phyloP scores from a whole-genome alignment of 2,329 filamentous ascomycete genomes.

The Eutypella sp. region DNA sequence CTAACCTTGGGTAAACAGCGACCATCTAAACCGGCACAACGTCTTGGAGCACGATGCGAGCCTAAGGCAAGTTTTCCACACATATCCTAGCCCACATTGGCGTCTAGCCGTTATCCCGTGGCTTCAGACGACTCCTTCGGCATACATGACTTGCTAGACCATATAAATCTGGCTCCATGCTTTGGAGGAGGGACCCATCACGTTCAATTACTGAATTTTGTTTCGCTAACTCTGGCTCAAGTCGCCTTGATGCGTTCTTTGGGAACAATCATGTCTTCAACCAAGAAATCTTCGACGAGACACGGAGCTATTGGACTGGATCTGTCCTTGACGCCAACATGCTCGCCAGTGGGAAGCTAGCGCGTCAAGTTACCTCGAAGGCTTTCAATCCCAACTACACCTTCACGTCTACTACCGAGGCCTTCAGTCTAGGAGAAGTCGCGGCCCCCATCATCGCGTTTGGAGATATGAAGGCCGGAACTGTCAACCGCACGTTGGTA shows the following conservation, averaged over 20 bases:
- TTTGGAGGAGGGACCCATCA: too few relatives aligned
- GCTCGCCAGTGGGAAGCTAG: conserved; percentile 41
- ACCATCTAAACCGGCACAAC: conserved; percentile 41
- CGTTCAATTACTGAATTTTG: too few relatives aligned
- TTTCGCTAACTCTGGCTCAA: too few relatives aligned
- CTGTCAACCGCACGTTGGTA: conserved; percentile 25
- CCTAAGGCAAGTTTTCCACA: too few relatives aligned
- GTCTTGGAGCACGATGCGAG: conserved; percentile 46
- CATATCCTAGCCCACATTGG: too few relatives aligned
- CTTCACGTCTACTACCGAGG: too few relatives aligned
- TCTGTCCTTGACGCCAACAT: conserved; percentile 34
- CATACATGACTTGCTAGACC: too few relatives aligned
- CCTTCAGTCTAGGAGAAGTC: conserved; percentile 37
- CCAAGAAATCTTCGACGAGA: conserved; percentile 42
- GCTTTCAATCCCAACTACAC: conserved; percentile 43
- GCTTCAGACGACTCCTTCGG: too few relatives aligned
- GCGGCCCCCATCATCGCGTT: conserved; percentile 35
- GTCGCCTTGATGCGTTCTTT: conserved; percentile 43
- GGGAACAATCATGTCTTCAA: conserved; percentile 51
- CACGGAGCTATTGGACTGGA: conserved; percentile 40
- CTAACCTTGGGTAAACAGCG: too few relatives aligned
- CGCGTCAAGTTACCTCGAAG: conserved; percentile 38
- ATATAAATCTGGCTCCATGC: too few relatives aligned
- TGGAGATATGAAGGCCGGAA: conserved; percentile 29
- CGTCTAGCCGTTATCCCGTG: too few relatives aligned